Evolutionary conservation across 75 land plant species (phyloP).

Genomic region (Selaginella moellendorffii): DNA sequence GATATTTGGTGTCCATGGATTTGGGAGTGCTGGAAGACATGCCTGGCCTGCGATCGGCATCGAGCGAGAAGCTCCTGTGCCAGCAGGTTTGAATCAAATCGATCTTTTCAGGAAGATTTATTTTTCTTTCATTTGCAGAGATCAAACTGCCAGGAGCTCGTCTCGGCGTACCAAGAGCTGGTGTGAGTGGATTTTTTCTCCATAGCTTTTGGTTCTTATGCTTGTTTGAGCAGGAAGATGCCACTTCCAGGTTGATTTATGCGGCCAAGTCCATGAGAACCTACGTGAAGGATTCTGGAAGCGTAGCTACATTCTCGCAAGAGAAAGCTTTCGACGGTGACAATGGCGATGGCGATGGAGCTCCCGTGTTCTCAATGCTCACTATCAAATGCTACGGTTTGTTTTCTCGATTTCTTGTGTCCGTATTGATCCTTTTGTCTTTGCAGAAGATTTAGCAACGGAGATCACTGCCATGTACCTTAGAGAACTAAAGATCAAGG

Average conservation of each 20-base stretch:
- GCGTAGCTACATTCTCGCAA: constrained; percentile 34
- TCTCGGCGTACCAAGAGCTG: not conserved
- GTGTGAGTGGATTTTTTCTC: too few relatives aligned
- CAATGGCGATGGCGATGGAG: constrained; percentile 50
- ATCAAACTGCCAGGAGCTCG: not conserved
- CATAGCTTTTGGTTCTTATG: too few relatives aligned
- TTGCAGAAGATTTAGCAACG: not conserved
- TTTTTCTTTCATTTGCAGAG: not conserved
- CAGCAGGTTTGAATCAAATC: constrained; percentile 24
- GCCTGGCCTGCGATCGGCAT: constrained; percentile 26
- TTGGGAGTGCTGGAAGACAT: constrained; percentile 38
- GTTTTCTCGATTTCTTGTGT: not conserved
- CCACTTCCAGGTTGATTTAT: constrained; percentile 23
- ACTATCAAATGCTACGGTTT: not conserved
- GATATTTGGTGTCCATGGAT: constrained; percentile 36
- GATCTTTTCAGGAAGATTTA: not conserved
- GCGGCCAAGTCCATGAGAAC: constrained; percentile 38
- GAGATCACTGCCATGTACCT: not conserved
- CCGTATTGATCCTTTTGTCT: constrained; percentile 4
- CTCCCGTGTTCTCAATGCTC: constrained; percentile 37
- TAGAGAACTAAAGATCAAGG: too few relatives aligned
- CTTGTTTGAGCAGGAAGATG: too few relatives aligned
- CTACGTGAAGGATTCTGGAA: constrained; percentile 34
- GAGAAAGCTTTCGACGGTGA: constrained; percentile 27
- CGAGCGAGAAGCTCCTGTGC: constrained; percentile 25